Percentiles rank a stretch among this genome's conserved stretches.
These are phyloP conservation scores for Daldinia concentrica DNA, from an alignment of 495 filamentous ascomycete species.

Conservation along the genomic window DNA sequence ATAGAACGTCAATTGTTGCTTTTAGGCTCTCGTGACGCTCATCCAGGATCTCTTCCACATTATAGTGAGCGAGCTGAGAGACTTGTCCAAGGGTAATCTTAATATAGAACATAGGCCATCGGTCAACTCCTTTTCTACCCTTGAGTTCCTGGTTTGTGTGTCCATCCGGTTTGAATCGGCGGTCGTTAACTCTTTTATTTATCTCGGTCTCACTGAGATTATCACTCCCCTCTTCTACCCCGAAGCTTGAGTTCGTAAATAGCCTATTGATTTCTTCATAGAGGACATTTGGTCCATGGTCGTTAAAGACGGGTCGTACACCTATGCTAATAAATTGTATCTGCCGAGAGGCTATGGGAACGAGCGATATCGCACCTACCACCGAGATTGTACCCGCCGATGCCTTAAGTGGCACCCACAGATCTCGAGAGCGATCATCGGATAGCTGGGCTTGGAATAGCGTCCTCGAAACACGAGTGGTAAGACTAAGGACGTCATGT, in stretches of 20 bases:
- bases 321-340: slow-evolving; percentile 84
- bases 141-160: slow-evolving; percentile 67
- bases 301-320: slow-evolving; percentile 64
- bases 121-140: slow-evolving; percentile 73
- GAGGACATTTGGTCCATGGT: slow-evolving; percentile 68
- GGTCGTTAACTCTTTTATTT: slow-evolving; percentile 50
- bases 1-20: slow-evolving; percentile 66
- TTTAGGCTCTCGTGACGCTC: slow-evolving; percentile 50
- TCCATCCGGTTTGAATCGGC: slow-evolving; percentile 57
- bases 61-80: slow-evolving; percentile 22
- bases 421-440: slow-evolving; percentile 56
- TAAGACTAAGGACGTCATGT: slow-evolving; percentile 33
- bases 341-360: slow-evolving; percentile 73
- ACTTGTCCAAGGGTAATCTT: slow-evolving; percentile 62
- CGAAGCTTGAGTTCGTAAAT: slow-evolving; percentile 83
- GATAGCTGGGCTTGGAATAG: slow-evolving; percentile 72
- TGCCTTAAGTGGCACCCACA: slow-evolving; percentile 76
- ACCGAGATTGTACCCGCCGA: slow-evolving; percentile 67
- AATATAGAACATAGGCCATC: slow-evolving; percentile 92
- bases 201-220: slow-evolving; percentile 49
- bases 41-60: slow-evolving; percentile 50
- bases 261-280: slow-evolving; percentile 82
- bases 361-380: slow-evolving; percentile 72
- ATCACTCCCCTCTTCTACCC: slow-evolving; percentile 60
- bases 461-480: slow-evolving; percentile 59